Conservation (phyloP, 1,139 yeast species). For the Debaryomyces udenii region DNA sequence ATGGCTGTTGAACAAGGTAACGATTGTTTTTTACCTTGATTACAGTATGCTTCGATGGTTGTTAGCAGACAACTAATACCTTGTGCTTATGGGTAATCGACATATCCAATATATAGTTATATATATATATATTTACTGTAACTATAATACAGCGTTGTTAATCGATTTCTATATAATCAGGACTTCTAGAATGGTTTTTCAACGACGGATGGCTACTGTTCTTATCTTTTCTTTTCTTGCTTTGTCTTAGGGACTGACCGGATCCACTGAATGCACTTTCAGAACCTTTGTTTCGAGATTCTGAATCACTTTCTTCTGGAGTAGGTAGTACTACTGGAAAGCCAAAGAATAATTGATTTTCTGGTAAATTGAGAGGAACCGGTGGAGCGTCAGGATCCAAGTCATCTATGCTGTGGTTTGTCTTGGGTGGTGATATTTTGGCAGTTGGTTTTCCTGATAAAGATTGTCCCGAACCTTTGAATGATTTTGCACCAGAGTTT, state of each 20-base stretch:
- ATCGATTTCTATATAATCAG: conserved; percentile 81
- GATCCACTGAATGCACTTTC: conserved; percentile 53
- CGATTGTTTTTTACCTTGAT: conserved; percentile 47
- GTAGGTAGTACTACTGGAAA: conserved; percentile 81
- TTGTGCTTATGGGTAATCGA: neutral
- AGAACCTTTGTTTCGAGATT: conserved; percentile 21
- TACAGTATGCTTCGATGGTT: neutral
- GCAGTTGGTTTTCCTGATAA: conserved; percentile 63
- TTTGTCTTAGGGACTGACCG: conserved; percentile 74
- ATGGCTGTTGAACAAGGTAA: conserved; percentile 77
- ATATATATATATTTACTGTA: conserved; percentile 2
- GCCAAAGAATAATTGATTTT: conserved; percentile 90
- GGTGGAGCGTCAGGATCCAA: conserved; percentile 62
- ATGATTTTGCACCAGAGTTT: conserved; percentile 29
- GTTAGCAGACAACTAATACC: no score
- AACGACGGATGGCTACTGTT: conserved; percentile 41
- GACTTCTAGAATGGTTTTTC: conserved; percentile 61
- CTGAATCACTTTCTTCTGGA: conserved; percentile 43
- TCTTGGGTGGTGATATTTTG: conserved; percentile 17
- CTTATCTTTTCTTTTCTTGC: conserved; percentile 71
- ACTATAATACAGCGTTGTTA: conserved; percentile 23
- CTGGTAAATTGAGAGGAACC: conserved; percentile 73
- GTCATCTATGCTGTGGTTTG: conserved; percentile 34
- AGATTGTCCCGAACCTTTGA: conserved; percentile 70
- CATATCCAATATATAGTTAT: conserved; percentile 1